These are phyloP conservation scores for Pestalotiopsis sp. DNA, from an alignment of 2,329 filamentous ascomycete genomes.

Conservation along the genomic window DNA sequence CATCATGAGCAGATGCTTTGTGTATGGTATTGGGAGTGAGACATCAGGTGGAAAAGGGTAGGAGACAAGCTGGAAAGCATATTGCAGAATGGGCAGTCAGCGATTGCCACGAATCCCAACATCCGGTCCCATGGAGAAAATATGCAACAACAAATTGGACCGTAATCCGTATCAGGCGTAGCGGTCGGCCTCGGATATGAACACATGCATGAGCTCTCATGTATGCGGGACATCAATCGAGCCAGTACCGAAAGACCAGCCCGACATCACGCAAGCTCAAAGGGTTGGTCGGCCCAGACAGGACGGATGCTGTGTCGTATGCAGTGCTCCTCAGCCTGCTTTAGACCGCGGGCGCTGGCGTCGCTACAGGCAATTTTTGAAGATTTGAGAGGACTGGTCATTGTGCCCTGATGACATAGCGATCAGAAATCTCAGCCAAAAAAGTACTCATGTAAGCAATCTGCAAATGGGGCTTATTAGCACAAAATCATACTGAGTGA, in stretches of 20 bases:
- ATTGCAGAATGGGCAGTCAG: conserved; percentile 28
- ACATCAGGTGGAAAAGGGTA: conserved; percentile 5
- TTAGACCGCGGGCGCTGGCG: not conserved
- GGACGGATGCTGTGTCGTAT: not conserved
- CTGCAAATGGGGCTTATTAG: not conserved
- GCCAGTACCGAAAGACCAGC: conserved; percentile 17
- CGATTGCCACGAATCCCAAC: conserved; percentile 35
- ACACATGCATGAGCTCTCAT: conserved; percentile 29
- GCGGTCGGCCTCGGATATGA: conserved; percentile 20
- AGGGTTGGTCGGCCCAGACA: conserved; percentile 11
- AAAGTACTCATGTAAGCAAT: not conserved
- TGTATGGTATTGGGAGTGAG: not conserved
- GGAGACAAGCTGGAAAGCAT: conserved; percentile 14
- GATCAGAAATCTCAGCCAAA: not conserved
- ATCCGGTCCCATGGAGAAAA: conserved; percentile 25
- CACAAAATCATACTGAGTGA: not conserved
- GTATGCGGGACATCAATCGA: conserved; percentile 31
- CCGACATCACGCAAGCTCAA: conserved; percentile 14
- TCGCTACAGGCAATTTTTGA: conserved; percentile 2
- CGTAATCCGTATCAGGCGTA: conserved; percentile 30
- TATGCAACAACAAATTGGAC: conserved; percentile 31
- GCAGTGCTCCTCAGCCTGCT: not conserved
- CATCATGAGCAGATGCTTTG: not conserved
- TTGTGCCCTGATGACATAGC: not conserved
- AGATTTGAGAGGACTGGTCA: not conserved